Conservation (phyloP, 768 basidiomycete species). For the Pulveroboletus ravenelii region DNA sequence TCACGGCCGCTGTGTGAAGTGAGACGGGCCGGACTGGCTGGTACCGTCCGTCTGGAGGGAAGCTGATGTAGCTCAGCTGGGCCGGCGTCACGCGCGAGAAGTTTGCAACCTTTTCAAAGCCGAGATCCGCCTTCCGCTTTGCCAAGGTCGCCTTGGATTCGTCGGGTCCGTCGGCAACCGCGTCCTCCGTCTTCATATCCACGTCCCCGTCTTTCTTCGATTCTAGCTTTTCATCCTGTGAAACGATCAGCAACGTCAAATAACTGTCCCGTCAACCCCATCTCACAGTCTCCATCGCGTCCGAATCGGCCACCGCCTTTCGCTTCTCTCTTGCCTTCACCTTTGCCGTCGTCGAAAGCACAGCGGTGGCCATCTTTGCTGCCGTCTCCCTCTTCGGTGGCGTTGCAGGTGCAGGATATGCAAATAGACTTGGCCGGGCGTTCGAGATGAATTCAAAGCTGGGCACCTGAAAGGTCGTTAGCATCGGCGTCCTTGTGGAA, state of each 20-base stretch:
- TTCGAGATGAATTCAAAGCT: constrained; percentile 90
- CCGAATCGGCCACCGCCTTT: constrained; percentile 79
- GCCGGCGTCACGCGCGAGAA: constrained; percentile 90
- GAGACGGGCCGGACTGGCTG: constrained; percentile 84
- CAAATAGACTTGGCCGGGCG: constrained; percentile 85
- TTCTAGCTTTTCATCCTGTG: constrained; percentile 53
- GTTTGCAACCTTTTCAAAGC: constrained; percentile 74
- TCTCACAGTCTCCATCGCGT: constrained; percentile 78
- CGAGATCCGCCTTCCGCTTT: constrained; percentile 69
- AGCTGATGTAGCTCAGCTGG: constrained; percentile 80
- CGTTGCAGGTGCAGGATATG: constrained; percentile 82
- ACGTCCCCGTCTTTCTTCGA: constrained; percentile 58
- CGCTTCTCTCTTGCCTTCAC: constrained; percentile 94
- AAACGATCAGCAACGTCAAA: constrained; percentile 12
- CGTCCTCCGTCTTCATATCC: constrained; percentile 74
- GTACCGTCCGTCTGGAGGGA: constrained; percentile 76
- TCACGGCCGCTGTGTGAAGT: constrained; percentile 32
- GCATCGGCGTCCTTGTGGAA: neutral
- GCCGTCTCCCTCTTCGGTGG: constrained; percentile 91
- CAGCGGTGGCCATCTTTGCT: constrained; percentile 89
- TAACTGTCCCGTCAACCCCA: neutral
- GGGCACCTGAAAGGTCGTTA: constrained; percentile 61
- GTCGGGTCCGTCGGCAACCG: constrained; percentile 51
- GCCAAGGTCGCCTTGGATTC: constrained; percentile 47
- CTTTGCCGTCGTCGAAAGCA: constrained; percentile 94